Conservation (phyloP, 192 early-diverging fungal species). For the Globomyces pollinis-pini region DNA sequence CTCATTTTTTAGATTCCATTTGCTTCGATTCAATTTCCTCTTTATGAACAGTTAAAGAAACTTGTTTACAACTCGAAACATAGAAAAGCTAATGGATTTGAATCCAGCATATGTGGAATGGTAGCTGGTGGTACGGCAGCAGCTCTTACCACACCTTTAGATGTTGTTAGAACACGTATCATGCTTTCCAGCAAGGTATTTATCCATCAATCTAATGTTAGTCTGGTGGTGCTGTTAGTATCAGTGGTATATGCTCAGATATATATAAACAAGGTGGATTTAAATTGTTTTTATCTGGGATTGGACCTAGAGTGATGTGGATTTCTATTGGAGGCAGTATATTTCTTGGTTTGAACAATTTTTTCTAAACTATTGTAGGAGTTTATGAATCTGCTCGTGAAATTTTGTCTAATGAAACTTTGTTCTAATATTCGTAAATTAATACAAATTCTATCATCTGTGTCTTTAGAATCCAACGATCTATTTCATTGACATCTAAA, state of each 20-base stretch:
- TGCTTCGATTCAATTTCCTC: slow-evolving; percentile 90
- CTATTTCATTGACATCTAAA: no score
- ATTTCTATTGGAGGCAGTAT: slow-evolving; percentile 91
- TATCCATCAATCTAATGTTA: slow-evolving; percentile 13
- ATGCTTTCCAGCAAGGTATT: slow-evolving; percentile 80
- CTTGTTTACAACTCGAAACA: slow-evolving; percentile 17
- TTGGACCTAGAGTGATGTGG: slow-evolving; percentile 91
- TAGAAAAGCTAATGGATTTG: slow-evolving; percentile 43
- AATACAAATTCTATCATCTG: not conserved
- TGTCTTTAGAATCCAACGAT: no score
- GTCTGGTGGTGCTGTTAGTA: slow-evolving; percentile 57
- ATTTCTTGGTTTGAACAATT: no score
- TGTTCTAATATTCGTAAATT: slow-evolving; percentile 2
- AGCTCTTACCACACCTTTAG: slow-evolving; percentile 85
- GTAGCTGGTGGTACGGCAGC: slow-evolving; percentile 86
- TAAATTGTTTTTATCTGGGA: slow-evolving; percentile 71
- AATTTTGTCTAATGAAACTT: slow-evolving; percentile 29
- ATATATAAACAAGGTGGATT: slow-evolving; percentile 75
- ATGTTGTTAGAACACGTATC: slow-evolving; percentile 91
- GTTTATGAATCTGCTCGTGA: slow-evolving; percentile 65
- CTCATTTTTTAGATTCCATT: no score
- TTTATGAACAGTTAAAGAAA: slow-evolving; percentile 84
- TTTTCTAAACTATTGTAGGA: no score
- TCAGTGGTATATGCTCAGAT: slow-evolving; percentile 58
- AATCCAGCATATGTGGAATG: slow-evolving; percentile 80